Evolutionary conservation across 306 rosid genomes (phyloP), one percentile per base, ranked within the genome.

Genomic region (Adenanthera pavonina): DNA sequence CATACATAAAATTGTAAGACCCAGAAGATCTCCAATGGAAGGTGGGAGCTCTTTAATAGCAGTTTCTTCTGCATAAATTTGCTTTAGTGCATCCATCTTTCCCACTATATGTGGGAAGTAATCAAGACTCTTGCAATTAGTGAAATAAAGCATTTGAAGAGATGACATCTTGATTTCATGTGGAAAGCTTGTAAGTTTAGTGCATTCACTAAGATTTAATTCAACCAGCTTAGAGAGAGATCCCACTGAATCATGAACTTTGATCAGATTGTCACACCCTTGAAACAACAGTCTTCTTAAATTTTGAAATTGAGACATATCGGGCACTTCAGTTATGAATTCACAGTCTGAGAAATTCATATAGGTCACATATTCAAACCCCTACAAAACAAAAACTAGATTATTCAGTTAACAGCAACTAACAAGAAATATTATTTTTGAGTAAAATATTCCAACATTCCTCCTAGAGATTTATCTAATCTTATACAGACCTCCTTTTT

Each of bases 41-140:
- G 48, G 4, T 3, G 81, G 85, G 5, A 83, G 16, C 54, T 53
- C 7, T 34, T 74, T 1, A 35, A 83, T 73, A 0, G 59, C 41
- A 17, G 66, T 74, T 3, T 25, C 4, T 4, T 41, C 46, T 41
- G 46, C 46, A 41, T 4, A 4, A 41, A 41, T 41, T 6, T 4
- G 1, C 46, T 0, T 41, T 41, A 41, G 8, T 41, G 46, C 30
- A 25, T 25, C 30, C 30, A 25, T 25, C 30, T 25, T 25, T 25
- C 30, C 30, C 30, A 25, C 30, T 25, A 25, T 25, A 25, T 25
- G 30, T 25, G 30, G 30, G 30, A 25, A 25, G 30, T 25, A 25
- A 1, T 20, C 33, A 8, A 83, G 65, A 2, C 46, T 38, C 16
- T 0, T 0, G 36, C 80, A 78, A 5, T 4, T 8, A 3, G n/a